A percentile compares a stretch with the other conserved stretches of the same genome.
phyloP scores from a whole-genome alignment of 2,329 filamentous ascomycete species.

The Aspergillus vadensis region DNA sequence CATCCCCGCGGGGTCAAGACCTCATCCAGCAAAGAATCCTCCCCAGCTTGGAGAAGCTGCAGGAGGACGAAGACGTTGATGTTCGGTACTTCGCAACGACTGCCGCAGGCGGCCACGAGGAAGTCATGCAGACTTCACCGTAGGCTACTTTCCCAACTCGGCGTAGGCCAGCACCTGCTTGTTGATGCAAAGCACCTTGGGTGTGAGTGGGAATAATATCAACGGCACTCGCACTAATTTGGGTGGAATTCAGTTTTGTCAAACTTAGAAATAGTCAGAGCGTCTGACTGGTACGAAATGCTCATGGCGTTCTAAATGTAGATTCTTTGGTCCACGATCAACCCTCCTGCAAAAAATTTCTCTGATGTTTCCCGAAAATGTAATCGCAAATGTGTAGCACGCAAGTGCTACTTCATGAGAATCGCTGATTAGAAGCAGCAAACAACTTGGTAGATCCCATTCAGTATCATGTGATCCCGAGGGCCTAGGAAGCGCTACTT shows the following conservation, averaged over 20 bases:
- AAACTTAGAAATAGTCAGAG: constrained; percentile 41
- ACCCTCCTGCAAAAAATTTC: constrained; percentile 24
- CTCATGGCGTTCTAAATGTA: constrained; percentile 42
- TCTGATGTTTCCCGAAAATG: constrained; percentile 5
- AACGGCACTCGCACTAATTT: constrained; percentile 21
- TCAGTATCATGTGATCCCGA: constrained; percentile 4
- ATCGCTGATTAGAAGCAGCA: background rate
- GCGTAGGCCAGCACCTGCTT: constrained; percentile 12
- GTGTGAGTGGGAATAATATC: constrained; percentile 22
- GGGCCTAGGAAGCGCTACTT: background rate
- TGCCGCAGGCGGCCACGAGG: constrained; percentile 63
- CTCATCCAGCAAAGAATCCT: constrained; percentile 84
- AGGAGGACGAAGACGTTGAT: constrained; percentile 96
- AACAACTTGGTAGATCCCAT: background rate
- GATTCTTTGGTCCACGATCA: constrained; percentile 34
- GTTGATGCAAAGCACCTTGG: constrained; percentile 17
- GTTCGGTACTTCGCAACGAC: constrained; percentile 97
- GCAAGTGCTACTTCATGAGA: background rate
- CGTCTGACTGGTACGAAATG: constrained; percentile 37
- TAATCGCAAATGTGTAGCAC: constrained; percentile 4
- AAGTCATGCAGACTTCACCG: constrained; percentile 58
- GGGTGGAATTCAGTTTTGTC: constrained; percentile 31
- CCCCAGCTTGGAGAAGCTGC: constrained; percentile 89
- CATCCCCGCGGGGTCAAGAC: constrained; percentile 73
- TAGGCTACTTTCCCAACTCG: constrained; percentile 26